Conservation (phyloP, 305 asterid species). For the Fraxinus greggii region DNA sequence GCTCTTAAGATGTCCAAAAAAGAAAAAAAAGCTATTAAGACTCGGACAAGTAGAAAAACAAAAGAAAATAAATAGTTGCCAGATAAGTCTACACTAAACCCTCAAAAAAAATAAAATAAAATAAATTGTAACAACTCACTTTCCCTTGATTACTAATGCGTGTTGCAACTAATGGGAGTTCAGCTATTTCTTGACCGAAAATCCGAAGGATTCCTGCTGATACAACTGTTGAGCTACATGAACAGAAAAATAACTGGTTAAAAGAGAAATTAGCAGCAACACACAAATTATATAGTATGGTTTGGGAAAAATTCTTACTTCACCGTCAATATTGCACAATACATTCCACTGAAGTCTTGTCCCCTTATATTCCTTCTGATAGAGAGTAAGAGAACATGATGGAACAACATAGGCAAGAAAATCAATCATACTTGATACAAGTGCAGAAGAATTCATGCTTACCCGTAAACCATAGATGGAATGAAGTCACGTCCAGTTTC, state of each 20-base stretch:
- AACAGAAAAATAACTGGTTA: slow-evolving; percentile 28
- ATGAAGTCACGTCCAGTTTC: slow-evolving; percentile 95
- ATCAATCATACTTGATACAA: not conserved
- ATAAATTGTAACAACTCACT: slow-evolving; percentile 38
- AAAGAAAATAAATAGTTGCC: not conserved
- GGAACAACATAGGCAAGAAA: slow-evolving; percentile 23
- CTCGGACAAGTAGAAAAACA: not conserved
- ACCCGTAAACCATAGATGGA: slow-evolving; percentile 98
- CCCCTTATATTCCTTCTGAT: slow-evolving; percentile 92
- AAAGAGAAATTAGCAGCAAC: slow-evolving; percentile 15
- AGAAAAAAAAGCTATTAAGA: not conserved
- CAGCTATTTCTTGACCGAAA: slow-evolving; percentile 89
- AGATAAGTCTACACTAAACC: too few species aligned
- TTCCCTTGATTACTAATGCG: slow-evolving; percentile 71
- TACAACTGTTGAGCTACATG: slow-evolving; percentile 84
- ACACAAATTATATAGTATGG: not conserved
- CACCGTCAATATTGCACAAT: slow-evolving; percentile 85
- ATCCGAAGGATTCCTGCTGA: slow-evolving; percentile 90
- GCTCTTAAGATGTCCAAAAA: not conserved
- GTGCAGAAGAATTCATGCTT: slow-evolving; percentile 29
- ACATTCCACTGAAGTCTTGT: slow-evolving; percentile 93
- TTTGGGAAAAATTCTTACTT: slow-evolving; percentile 48
- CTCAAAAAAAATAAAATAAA: not conserved
- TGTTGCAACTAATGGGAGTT: slow-evolving; percentile 95
- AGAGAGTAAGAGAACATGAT: slow-evolving; percentile 1